These are phyloP conservation scores for Amphichorda felina DNA, from an alignment of 2,329 filamentous ascomycete genomes.

Conservation along the genomic window DNA sequence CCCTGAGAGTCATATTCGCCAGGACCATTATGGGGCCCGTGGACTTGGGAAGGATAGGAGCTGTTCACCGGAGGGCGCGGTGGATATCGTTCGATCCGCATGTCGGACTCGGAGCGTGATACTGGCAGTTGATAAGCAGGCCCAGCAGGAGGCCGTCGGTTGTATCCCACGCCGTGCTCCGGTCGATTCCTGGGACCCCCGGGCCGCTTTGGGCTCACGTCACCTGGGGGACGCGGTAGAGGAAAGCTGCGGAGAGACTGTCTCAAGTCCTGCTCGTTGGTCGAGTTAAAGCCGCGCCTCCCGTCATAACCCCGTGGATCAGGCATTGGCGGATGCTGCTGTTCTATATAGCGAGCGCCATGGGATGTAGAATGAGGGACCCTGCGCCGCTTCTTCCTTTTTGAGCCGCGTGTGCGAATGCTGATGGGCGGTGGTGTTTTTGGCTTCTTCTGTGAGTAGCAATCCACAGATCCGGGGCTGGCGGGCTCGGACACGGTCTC, in stretches of 20 bases:
- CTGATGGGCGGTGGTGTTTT: constrained; percentile 28
- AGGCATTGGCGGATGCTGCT: background rate
- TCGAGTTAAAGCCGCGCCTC: background rate
- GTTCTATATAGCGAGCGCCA: background rate
- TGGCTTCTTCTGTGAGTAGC: constrained; percentile 6
- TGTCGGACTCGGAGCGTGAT: no score
- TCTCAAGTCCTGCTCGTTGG: background rate
- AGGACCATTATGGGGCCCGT: background rate
- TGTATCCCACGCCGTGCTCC: background rate
- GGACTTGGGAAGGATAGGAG: no score
- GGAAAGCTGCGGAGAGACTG: constrained; percentile 2
- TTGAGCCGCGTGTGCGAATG: constrained; percentile 26
- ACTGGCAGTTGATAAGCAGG: background rate
- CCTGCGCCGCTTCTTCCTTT: constrained; percentile 4
- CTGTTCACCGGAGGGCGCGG: no score
- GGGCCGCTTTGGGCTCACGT: no score
- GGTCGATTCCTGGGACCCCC: background rate
- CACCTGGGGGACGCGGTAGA: background rate
- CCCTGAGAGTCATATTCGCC: constrained; percentile 11
- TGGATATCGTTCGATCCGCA: no score
- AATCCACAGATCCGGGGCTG: constrained; percentile 1
- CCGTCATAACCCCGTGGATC: no score
- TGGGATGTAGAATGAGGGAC: constrained; percentile 3
- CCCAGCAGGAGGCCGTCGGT: background rate
- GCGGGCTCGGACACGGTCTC: constrained; percentile 5